Base-by-base conservation (phyloP, 1,139 yeast species). In the Blastobotrys aristatus region DNA sequence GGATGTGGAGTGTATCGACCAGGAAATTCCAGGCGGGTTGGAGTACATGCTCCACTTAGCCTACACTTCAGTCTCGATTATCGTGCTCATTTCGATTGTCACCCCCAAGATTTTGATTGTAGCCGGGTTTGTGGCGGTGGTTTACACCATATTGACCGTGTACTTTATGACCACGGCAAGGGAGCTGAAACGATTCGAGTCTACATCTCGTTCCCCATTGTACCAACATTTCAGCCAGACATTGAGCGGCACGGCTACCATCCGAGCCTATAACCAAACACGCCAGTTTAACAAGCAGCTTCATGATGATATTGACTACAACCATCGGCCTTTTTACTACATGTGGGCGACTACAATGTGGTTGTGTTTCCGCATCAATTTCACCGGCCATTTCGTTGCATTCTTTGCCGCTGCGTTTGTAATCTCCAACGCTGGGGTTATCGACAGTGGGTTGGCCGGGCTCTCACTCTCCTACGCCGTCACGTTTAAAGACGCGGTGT, bases 321-420 rank as follows among this genome's bases (percentile, higher is more conserved):
- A 90, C 64, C 79, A 89, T 83, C 75, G 85, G 61, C 97, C 97
- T 0, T 89, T 78, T 61, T 94, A 87, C 70, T 97, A 97, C 30
- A 76, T 95, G n/a, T 80, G 88, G 52, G 86, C 85, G 63, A 89
- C 96, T 11, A 92, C 90, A 65, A 80, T 97, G 71, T 92, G 98
- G 98, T 76, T 92, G 52, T 96, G 97, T 11, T 95, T 87, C 17
- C 78, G 97, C 64, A 74, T 92, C 51, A 97, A 92, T 67, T 82
- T 85, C 56, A 73, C 90, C 57, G 97, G 97, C 24, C 85, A 97
- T 0, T 60, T 89, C 38, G 84, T 92, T 53, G 89, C 90, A 57
- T 74, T 89, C 53, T 84, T 86, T 37, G 82, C 97, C 4, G 89
- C 97, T 1, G 87, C 90, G 7, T 74, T 90, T 57, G 76, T 94